These are phyloP conservation scores for Fagus sylvatica DNA, from an alignment of 306 rosid species.

Conservation along the genomic window DNA sequence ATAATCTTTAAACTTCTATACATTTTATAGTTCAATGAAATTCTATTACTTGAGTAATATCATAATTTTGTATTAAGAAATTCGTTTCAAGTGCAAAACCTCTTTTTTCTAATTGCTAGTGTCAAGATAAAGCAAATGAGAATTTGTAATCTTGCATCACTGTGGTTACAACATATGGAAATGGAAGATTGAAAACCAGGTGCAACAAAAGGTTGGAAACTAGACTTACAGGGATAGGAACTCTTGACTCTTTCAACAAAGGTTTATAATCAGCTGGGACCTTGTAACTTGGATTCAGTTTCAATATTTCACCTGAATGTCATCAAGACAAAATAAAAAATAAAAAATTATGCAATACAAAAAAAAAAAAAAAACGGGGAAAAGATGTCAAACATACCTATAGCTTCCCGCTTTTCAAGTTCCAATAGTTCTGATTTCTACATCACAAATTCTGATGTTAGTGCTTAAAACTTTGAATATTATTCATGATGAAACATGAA, in stretches of 20 bases:
- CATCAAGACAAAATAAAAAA: conserved; percentile 21
- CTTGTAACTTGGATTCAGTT: conserved; percentile 83
- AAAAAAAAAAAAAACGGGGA: conserved; percentile 19
- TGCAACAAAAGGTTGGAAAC: conserved; percentile 14
- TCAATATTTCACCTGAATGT: conserved; percentile 75
- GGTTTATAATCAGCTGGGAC: conserved; percentile 86
- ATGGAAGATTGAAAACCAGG: neutral
- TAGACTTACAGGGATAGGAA: conserved; percentile 82
- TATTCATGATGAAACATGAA: conserved; percentile 20
- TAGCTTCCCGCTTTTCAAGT: conserved; percentile 77
- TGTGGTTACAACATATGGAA: neutral
- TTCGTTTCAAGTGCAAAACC: neutral
- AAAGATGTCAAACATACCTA: conserved; percentile 54
- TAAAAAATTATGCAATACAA: conserved; percentile 9
- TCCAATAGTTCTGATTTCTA: conserved; percentile 62
- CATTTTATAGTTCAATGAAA: neutral
- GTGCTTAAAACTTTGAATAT: conserved; percentile 16
- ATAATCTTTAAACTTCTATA: neutral
- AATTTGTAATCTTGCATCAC: neutral
- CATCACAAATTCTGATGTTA: conserved; percentile 34
- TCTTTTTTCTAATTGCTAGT: neutral
- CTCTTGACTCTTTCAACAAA: conserved; percentile 67
- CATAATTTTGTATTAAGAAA: neutral
- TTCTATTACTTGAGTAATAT: neutral
- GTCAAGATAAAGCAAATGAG: neutral